phyloP scores from a whole-genome alignment of 352 stramenopile genomes.

The Phytophthora capsici region DNA sequence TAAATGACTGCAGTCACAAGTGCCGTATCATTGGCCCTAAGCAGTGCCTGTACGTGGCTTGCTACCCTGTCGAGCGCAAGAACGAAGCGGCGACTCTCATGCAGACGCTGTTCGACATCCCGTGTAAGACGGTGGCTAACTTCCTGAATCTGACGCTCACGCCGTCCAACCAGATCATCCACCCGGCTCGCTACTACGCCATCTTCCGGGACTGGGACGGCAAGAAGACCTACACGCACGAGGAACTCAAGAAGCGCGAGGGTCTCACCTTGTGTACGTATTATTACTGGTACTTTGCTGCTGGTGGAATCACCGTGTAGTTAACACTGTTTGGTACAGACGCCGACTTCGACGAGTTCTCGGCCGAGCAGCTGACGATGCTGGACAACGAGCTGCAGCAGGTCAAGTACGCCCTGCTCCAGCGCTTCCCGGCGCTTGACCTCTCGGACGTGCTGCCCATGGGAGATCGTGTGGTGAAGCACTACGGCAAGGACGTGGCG shows the following conservation, averaged over 20 bases:
- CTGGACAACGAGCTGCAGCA: slow-evolving; percentile 95
- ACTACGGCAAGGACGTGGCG: slow-evolving; percentile 92
- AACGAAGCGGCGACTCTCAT: slow-evolving; percentile 78
- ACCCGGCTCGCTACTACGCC: slow-evolving; percentile 92
- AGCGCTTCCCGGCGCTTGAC: slow-evolving; percentile 91
- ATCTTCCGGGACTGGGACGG: slow-evolving; percentile 95
- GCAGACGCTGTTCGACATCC: slow-evolving; percentile 92
- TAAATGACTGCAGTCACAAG: slow-evolving; percentile 64
- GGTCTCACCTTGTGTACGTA: slow-evolving; percentile 89
- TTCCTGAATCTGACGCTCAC: slow-evolving; percentile 94
- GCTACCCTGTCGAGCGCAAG: slow-evolving; percentile 90
- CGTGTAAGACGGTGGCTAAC: slow-evolving; percentile 91
- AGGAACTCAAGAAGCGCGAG: slow-evolving; percentile 87
- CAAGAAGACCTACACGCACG: slow-evolving; percentile 83
- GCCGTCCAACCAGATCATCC: slow-evolving; percentile 94
- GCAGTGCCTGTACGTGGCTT: slow-evolving; percentile 90
- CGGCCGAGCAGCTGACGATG: slow-evolving; percentile 91
- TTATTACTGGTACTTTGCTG: background rate
- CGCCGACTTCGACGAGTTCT: slow-evolving; percentile 93
- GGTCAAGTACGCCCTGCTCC: slow-evolving; percentile 89
- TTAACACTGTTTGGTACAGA: slow-evolving; percentile 48
- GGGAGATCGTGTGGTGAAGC: slow-evolving; percentile 90
- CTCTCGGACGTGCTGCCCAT: slow-evolving; percentile 92
- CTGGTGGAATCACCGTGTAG: slow-evolving; percentile 1
- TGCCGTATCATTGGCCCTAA: slow-evolving; percentile 92